Base-by-base conservation (phyloP, 352 stramenopile species). In the Phytopythium oedochilum region DNA sequence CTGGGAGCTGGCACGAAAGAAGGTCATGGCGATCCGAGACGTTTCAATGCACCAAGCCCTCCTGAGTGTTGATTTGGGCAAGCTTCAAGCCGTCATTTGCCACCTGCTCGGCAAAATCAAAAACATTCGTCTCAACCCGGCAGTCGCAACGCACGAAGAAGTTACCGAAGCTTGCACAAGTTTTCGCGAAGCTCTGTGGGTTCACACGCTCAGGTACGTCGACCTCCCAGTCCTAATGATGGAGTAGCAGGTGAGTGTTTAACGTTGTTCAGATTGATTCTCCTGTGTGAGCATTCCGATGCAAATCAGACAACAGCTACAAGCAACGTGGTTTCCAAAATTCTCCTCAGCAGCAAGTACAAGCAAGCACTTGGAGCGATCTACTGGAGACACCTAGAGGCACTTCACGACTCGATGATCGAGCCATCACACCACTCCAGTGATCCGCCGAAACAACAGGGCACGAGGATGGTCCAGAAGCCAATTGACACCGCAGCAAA, bases 201-300 rank as follows among this genome's bases (percentile, higher is more conserved):
- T 92, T 12, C 81, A 92, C 51, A 73, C 66, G 3, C 53, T 92
- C 28, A 72, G 72, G 81, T 92, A 74, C 26, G n/a, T n/a, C n/a
- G 57, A 23, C 18, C 52, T 55, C 6, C 7, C 20, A n/a, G n/a
- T n/a, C n/a, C n/a, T n/a, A n/a, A n/a, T n/a, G n/a, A n/a, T n/a
- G n/a, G n/a, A n/a, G n/a, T n/a, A n/a, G n/a, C n/a, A n/a, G 49
- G 35, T 14, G n/a, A 14, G 45, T 32, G 29, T 26, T 12, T 46
- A 67, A 49, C n/a, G 38, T 71, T 26, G 44, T 68, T 11, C 57
- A 72, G 47, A 66, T 74, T 42, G 34, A 39, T 59, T 28, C 64
- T 36, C 17, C 29, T 60, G 26, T 61, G 53, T 44, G 25, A 31
- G 35, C 54, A 61, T 10, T 35, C 49, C 47, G 36, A 36, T 28